Base-by-base conservation (phyloP, 768 basidiomycete genomes). In the Leccinum barrowsii region DNA sequence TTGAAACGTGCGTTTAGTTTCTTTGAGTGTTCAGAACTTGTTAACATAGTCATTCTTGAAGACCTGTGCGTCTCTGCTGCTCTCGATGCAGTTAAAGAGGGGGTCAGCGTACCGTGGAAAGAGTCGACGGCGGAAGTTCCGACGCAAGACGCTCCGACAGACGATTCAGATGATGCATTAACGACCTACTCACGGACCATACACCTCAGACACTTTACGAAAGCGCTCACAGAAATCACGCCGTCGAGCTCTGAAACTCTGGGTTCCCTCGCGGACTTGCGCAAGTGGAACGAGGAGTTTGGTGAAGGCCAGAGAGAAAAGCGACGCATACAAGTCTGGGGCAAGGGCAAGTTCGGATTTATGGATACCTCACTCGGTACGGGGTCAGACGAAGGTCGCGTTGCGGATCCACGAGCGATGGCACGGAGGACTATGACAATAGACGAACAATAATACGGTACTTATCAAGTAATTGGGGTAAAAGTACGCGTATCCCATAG, bases 61-160 rank as follows among this genome's bases (percentile, higher is more conserved):
- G 94, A 98, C 74, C 75, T 97, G 21, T 95, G 94, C 70, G 94
- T 98, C 26, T 86, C 91, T 54, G 94, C 94, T 24, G 95, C 94
- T 15, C 77, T 97, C 57, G 91, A 94, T 65, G 87, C 94, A 4
- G 87, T 97, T 53, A 98, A 97, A 72, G 93, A 96, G 64, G 77
- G 79, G 5, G 82, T 94, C 30, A 75, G 82, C 1, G 80, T 96
- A 48, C 94, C 94, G 21, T 98, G 94, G 95, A 70, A 72, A 28
- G 35, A 37, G 35, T 59, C 57, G 7, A 57, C 62, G 42, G 10
- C 49, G 13, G 65, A 58, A 42, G 44, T 56, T 13, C 44, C 49
- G 11, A 15, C 37, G 2, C 62, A 55, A 24, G 46, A 58, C n/a
- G 6, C 52, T 1, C 13, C 52, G 4, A 57, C 54, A 17, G 48